Percentiles rank a stretch among this genome's conserved stretches.
These are phyloP conservation scores for Craterostigma plantagineum DNA, from an alignment of 257 asterid genomes.

Conservation along the genomic window DNA sequence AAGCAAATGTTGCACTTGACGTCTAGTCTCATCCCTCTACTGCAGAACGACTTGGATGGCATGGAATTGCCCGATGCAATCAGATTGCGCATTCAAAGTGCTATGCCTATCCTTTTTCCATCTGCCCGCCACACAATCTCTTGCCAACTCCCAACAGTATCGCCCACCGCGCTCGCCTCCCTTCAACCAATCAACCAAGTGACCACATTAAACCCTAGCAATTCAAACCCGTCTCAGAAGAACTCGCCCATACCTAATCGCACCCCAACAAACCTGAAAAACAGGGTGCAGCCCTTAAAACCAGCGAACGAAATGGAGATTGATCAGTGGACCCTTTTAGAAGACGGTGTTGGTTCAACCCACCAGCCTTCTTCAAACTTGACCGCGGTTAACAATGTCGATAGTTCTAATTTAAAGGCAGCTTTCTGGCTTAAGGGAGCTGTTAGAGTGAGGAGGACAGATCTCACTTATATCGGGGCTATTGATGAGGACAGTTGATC, in stretches of 20 bases:
- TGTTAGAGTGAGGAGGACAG: conserved; percentile 50
- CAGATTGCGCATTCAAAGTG: conserved; percentile 70
- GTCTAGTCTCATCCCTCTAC: no score
- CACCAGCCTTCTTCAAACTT: conserved; percentile 34
- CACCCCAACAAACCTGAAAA: conserved; percentile 22
- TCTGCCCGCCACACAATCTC: conserved; percentile 23
- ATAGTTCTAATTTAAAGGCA: conserved; percentile 43
- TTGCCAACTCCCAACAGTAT: conserved; percentile 48
- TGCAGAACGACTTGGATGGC: conserved; percentile 56
- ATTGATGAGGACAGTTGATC: conserved; percentile 73
- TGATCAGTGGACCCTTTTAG: conserved; percentile 69
- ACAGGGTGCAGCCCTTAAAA: conserved; percentile 17
- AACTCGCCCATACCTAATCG: conserved; percentile 27
- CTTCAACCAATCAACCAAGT: conserved; percentile 45
- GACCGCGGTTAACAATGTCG: conserved; percentile 21
- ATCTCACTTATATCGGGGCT: conserved; percentile 55
- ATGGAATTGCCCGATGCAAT: conserved; percentile 56
- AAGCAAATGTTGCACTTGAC: no score
- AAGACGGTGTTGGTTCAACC: conserved; percentile 54
- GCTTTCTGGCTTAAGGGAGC: conserved; percentile 55
- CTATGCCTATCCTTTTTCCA: conserved; percentile 54
- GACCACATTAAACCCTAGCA: conserved; percentile 20
- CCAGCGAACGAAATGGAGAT: conserved; percentile 34
- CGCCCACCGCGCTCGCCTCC: conserved; percentile 26
- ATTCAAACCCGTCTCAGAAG: conserved; percentile 24